Base-by-base conservation (phyloP, 176 grass and related monocot species). In the Phoenix roebelenii region DNA sequence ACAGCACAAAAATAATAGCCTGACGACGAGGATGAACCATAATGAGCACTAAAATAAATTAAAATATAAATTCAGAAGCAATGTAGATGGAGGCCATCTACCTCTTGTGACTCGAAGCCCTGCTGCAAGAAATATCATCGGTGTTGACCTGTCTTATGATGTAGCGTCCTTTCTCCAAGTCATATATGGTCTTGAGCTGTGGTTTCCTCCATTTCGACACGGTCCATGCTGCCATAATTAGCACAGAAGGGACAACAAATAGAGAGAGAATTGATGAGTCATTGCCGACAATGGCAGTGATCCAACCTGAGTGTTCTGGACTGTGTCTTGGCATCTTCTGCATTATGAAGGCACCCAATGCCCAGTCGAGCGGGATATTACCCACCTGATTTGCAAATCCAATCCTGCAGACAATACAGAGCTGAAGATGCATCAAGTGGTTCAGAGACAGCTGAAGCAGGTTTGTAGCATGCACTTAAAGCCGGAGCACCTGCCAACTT, bases 261-360 rank as follows among this genome's bases (percentile, higher is more conserved):
- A 79, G 23, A 57, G 74, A 74, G 26, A 71, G 54, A 55, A 83
- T 74, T 48, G 68, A 77, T 52, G 61, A 75, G 26, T 77, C 68
- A 49, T 84, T 67, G 57, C 51, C 61, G 61, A 80, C 35, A 49
- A 63, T 20, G 57, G 16, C 50, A 72, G 35, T 29, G 5, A 83
- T 15, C 74, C 63, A 77, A 68, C 64, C 71, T 50, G 59, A 68
- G 74, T 80, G 71, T 65, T 83, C 76, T 52, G 61, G 0, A 16
- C n/a, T 77, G 57, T 23, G 18, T 52, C 71, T 80, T 76, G 53
- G 61, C 15, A 77, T 32, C 55, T 74, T 76, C 19, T 85, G 80
- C 68, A 85, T 52, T 58, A 96, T 44, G 64, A 96, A 96, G 69
- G 83, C 78, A 55, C 92, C 92, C 68, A 88, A 80, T 72, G 92